Evolutionary conservation across 164 flowering plant species (phyloP), one percentile per base, ranked within the genome.

Genomic region (Houttuynia cordata): DNA sequence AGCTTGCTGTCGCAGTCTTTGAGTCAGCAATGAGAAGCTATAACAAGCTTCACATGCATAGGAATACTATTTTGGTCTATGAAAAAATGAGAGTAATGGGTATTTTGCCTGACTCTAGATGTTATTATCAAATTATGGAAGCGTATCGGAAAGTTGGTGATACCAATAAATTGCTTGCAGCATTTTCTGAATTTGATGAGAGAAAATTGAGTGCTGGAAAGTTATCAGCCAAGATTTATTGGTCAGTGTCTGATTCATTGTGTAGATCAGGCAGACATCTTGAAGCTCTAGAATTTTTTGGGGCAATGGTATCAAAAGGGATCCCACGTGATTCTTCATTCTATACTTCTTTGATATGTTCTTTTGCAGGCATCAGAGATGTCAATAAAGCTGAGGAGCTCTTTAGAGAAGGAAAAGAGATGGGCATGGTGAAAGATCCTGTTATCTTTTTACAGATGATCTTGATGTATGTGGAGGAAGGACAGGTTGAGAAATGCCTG

Each of bases 11-110:
- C 20, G 61, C 56, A 20, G 85, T 74, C 0, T 81, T 76, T 57
- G 79, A 75, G 53, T 77, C 85, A 0, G 88, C 89, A 0, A 80
- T 91, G 85, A 78, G 65, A 65, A 78, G 81, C 23, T 91, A 79
- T 49, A 86, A 91, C 63, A 80, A 80, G 66, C 70, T 91, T 24
- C 97, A 87, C 64, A 86, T 87, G 95, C 84, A 75, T 60, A 73
- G 75, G 51, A 77, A 80, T 64, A 75, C 97, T 3, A 60, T 82
- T 61, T 24, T 34, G 4, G 64, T 80, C 34, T 80, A 60, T 54
- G 72, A 79, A 9, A 58, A 60, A 19, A 83, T 84, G 88, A 79
- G 55, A 63, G 67, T 71, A 19, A 50, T 56, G 1, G 75, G 73
- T 8, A 59, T 81, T 59, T 59, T 19, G 53, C 68, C 71, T 9